A percentile compares a stretch with the other conserved stretches of the same genome.
phyloP scores from a whole-genome alignment of 495 filamentous ascomycete genomes.

The Aspergillus bertholletiae region DNA sequence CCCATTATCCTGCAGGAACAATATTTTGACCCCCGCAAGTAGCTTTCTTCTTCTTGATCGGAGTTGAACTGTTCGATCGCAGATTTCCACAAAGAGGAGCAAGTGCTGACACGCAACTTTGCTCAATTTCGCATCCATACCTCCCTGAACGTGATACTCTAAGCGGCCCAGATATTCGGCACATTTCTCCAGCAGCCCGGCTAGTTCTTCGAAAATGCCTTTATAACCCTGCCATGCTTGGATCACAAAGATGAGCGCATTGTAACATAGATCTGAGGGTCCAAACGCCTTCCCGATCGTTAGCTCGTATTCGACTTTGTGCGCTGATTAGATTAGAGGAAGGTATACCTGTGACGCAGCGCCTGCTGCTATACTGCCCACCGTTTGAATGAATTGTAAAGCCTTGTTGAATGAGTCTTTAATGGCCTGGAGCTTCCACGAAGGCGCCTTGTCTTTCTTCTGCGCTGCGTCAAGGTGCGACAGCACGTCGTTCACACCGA shows the following conservation, averaged over 20 bases:
- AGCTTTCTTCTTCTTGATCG: conserved; percentile 28
- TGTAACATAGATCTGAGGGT: conserved; percentile 37
- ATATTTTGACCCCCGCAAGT: conserved; percentile 27
- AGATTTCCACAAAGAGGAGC: conserved; percentile 37
- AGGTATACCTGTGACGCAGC: conserved; percentile 30
- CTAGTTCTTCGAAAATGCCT: conserved; percentile 33
- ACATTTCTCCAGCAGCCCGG: conserved; percentile 33
- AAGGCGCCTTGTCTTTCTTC: conserved; percentile 10
- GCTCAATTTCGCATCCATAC: conserved; percentile 31
- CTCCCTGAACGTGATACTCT: conserved; percentile 31
- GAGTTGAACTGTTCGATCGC: conserved; percentile 34
- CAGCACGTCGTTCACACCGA: conserved; percentile 31
- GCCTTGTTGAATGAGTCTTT: conserved; percentile 26
- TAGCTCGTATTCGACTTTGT: conserved; percentile 1
- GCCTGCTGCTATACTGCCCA: conserved; percentile 30
- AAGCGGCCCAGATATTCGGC: conserved; percentile 32
- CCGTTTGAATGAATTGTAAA: conserved; percentile 32
- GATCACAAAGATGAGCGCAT: conserved; percentile 33
- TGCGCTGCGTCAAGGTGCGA: conserved; percentile 25
- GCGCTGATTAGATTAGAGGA: neutral
- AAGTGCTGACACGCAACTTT: conserved; percentile 38
- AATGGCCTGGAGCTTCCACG: conserved; percentile 24
- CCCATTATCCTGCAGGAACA: conserved; percentile 36
- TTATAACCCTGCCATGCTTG: conserved; percentile 41
- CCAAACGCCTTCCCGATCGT: conserved; percentile 28